A percentile compares a stretch with the other conserved stretches of the same genome.
phyloP scores from a whole-genome alignment of 2,329 filamentous ascomycete genomes.

The Colletotrichum caudatum region DNA sequence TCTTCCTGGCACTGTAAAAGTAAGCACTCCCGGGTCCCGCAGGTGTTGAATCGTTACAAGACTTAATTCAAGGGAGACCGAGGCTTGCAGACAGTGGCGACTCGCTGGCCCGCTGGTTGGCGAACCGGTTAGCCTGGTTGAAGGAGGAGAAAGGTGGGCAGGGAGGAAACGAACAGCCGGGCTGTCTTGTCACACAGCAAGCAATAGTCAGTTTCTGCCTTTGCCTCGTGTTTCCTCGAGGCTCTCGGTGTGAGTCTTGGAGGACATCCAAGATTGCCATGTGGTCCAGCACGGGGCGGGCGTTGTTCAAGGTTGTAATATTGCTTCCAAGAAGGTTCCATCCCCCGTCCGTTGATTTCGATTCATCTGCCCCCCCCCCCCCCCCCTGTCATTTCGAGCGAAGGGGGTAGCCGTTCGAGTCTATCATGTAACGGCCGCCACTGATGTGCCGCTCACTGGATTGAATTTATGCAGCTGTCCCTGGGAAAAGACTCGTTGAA shows the following conservation, averaged over 20 bases:
- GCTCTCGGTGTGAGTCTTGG: conserved; percentile 20
- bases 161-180: conserved; percentile 11
- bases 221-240: conserved; percentile 5
- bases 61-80: conserved; percentile 9
- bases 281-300: conserved; percentile 33
- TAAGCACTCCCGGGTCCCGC: conserved; percentile 2
- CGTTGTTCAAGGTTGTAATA: conserved; percentile 33
- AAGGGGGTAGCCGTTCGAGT: background rate
- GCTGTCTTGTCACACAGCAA: conserved; percentile 8
- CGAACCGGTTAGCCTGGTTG: background rate
- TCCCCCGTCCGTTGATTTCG: conserved; percentile 29
- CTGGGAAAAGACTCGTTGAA: conserved; percentile 14
- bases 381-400: conserved; percentile 21
- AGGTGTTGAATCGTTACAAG: conserved; percentile 8
- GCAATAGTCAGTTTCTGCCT: background rate
- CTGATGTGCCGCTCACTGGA: conserved; percentile 10
- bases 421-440: conserved; percentile 2
- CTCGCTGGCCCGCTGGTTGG: conserved; percentile 3
- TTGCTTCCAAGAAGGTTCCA: conserved; percentile 41
- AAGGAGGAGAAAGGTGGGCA: background rate
- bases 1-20: conserved; percentile 19
- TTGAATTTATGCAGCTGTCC: conserved; percentile 12
- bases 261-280: conserved; percentile 35
- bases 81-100: conserved; percentile 7
- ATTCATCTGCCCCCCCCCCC: background rate